These are phyloP conservation scores for Arthromyces matolae DNA, from an alignment of 768 basidiomycete species.

Conservation along the genomic window DNA sequence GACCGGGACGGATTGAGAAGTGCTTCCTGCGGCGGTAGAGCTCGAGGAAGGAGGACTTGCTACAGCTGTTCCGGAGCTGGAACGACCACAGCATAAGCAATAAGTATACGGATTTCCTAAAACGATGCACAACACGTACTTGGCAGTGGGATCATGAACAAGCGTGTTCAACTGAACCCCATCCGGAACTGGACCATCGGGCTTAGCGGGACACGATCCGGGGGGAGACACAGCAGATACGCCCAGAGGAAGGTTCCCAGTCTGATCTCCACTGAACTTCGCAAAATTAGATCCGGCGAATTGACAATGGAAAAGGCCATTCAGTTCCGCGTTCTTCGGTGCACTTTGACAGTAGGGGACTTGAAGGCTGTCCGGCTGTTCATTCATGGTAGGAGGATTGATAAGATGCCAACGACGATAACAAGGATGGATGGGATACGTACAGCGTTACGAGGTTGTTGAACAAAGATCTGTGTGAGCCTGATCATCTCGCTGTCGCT, in stretches of 20 bases:
- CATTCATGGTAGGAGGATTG: neutral
- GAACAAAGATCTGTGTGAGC: conserved; percentile 44
- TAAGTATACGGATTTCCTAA: too few relatives aligned
- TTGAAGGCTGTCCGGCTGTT: conserved; percentile 42
- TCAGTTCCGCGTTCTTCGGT: conserved; percentile 44
- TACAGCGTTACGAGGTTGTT: conserved; percentile 50
- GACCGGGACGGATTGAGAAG: neutral
- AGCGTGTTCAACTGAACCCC: conserved; percentile 39
- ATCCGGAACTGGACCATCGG: conserved; percentile 41
- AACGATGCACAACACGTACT: conserved; percentile 6
- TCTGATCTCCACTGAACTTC: conserved; percentile 37
- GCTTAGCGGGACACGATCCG: conserved; percentile 44
- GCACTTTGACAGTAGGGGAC: conserved; percentile 49
- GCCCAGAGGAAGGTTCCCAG: conserved; percentile 47
- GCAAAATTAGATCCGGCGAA: conserved; percentile 40
- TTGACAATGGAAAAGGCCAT: conserved; percentile 54
- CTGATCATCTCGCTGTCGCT: conserved; percentile 42
- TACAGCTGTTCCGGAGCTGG: too few relatives aligned
- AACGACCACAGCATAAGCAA: too few relatives aligned
- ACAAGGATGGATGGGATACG: conserved; percentile 7
- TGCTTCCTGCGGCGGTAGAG: neutral
- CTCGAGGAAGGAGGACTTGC: neutral
- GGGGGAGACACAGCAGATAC: conserved; percentile 35
- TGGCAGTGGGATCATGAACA: conserved; percentile 30
- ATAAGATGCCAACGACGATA: neutral